Base-by-base conservation (phyloP, 768 basidiomycete genomes). In the Phaeolepiota aurea region DNA sequence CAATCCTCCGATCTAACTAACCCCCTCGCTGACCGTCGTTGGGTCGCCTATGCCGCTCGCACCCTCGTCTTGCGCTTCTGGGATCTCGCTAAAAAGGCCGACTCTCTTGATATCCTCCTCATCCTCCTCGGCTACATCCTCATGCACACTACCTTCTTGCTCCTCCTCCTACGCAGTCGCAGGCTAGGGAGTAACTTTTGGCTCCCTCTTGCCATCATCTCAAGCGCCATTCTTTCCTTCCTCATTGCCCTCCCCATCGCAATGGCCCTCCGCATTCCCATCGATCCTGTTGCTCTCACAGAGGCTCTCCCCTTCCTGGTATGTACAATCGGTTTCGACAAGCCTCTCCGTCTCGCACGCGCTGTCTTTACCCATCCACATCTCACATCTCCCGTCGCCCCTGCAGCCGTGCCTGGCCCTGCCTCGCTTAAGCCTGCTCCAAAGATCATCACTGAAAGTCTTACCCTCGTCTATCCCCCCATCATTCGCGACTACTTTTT, bases 281-380 rank as follows among this genome's bases (percentile, higher is more conserved):
- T 99, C 50, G 93, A 98, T 58, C 90, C 91, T 1, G 83, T 98
- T 40, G 82, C 83, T 7, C 72, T 99, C 38, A 90, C 88, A 7
- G 96, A 99, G 59, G 94, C 96, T 0, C 75, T 99, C 0, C 96
- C 96, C 0, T 98, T 98, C 79, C 70, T 98, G 36, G 93, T 99
- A 23, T 94, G 94, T 60, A 96, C 92, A 1, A 81, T 99, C 44
- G 94, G 94, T 4, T 99, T 98, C 59, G 96, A 99, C 64, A 98
- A 99, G 59, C 94, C 93, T 0, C 80, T 94, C 34, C 77, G 88
- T 4, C 79, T 99, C 18, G 93, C 92, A 2, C 74, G 82, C 10
- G 84, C 91, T 2, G 87, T 98, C 12, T 89, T 97, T 63, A 74
- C 77, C 20, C 87, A 92, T 50, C 87, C 86, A 2, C 76, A 85